phyloP scores from a whole-genome alignment of 1,284 basidiomycete genomes.

The Golubevia pallescens region DNA sequence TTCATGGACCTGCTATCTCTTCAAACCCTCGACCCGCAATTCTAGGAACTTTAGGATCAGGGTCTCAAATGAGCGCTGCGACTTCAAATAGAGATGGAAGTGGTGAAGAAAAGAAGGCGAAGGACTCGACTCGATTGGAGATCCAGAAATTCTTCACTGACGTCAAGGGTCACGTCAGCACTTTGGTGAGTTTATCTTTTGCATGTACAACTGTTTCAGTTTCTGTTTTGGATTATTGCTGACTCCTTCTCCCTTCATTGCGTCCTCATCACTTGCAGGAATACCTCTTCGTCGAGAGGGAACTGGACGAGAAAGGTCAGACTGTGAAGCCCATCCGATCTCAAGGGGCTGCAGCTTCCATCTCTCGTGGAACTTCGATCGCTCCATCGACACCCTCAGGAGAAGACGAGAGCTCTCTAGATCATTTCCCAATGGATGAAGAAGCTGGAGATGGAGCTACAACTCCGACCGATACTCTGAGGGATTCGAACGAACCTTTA shows the following conservation, averaged over 20 bases:
- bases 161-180: conserved; percentile 27
- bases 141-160: conserved; percentile 46
- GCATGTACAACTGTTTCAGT: too few species aligned
- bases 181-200: not conserved
- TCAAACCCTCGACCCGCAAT: not conserved
- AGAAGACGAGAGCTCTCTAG: too few species aligned
- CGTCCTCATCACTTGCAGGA: conserved; percentile 19
- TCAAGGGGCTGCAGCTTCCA: too few species aligned
- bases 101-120: too few species aligned
- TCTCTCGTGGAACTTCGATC: too few species aligned
- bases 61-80: not conserved
- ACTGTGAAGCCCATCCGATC: conserved; percentile 22
- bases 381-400: too few species aligned
- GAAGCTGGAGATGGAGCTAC: not conserved
- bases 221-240: too few species aligned
- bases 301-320: conserved; percentile 41
- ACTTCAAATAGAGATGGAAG: too few species aligned
- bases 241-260: too few species aligned
- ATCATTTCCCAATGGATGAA: not conserved
- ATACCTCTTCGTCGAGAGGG: conserved; percentile 37
- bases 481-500: conserved; percentile 19
- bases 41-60: too few species aligned
- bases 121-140: conserved; percentile 27
- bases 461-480: not conserved
- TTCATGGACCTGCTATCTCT: conserved; percentile 28